Percentiles rank a stretch among this genome's conserved stretches.
phyloP scores from a whole-genome alignment of 1,139 yeast genomes.

The Suhomyces anneliseae region DNA sequence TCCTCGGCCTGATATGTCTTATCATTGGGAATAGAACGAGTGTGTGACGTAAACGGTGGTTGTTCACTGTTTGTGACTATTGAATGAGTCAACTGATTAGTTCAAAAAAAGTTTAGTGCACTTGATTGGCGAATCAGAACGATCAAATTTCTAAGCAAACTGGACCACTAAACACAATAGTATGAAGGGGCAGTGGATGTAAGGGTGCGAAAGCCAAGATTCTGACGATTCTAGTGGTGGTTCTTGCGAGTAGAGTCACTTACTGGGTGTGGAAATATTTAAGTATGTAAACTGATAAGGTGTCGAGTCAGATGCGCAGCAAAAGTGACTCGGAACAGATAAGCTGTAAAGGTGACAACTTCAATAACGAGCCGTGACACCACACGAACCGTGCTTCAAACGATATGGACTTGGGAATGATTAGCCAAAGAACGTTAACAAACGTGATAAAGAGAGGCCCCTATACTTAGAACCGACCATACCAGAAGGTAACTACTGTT shows the following conservation, averaged over 20 bases:
- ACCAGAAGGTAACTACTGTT: no score
- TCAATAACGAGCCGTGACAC: no score
- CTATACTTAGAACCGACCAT: not conserved
- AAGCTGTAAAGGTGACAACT: not conserved
- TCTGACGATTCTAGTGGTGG: no score
- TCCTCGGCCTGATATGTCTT: not conserved
- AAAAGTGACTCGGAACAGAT: not conserved
- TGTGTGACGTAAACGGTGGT: not conserved
- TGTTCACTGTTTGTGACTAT: not conserved
- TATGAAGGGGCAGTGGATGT: no score
- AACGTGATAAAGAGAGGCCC: not conserved
- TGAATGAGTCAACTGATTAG: not conserved
- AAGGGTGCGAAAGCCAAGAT: no score
- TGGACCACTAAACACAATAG: no score
- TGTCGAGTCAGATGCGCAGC: not conserved
- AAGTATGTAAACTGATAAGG: not conserved
- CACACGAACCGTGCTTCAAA: no score
- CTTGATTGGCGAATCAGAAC: constrained; percentile 6
- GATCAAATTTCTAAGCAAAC: constrained; percentile 5
- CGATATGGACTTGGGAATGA: no score
- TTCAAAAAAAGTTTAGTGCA: constrained; percentile 5
- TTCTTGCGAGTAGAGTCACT: not conserved
- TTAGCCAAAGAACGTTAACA: not conserved
- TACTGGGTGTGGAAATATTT: not conserved
- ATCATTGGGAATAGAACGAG: not conserved